These are phyloP conservation scores for Phaffia tasmanica DNA, from an alignment of 768 basidiomycete species.

Conservation along the genomic window DNA sequence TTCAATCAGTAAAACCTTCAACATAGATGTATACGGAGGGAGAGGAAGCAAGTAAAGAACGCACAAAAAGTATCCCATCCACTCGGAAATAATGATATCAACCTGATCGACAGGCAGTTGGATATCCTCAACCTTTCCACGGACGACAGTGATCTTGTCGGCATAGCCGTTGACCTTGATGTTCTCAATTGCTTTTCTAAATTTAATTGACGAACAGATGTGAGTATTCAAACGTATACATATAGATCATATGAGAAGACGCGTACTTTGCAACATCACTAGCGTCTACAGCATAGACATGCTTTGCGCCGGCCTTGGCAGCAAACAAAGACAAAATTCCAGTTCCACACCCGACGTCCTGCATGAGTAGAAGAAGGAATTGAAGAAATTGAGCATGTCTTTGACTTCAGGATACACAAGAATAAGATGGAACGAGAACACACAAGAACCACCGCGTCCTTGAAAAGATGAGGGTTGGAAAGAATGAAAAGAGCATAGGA, in stretches of 20 bases:
- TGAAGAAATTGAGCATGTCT: neutral
- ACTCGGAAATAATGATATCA: slow-evolving; percentile 91
- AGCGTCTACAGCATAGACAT: slow-evolving; percentile 84
- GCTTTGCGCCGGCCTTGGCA: slow-evolving; percentile 75
- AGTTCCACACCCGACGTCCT: slow-evolving; percentile 76
- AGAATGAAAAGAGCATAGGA: slow-evolving; percentile 87
- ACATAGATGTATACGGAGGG: neutral
- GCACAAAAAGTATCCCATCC: slow-evolving; percentile 55
- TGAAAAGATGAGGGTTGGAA: slow-evolving; percentile 66
- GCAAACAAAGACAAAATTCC: slow-evolving; percentile 85
- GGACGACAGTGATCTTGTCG: slow-evolving; percentile 69
- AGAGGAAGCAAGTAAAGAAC: neutral
- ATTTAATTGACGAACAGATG: too few species aligned
- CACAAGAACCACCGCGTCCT: slow-evolving; percentile 76
- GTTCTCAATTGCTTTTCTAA: slow-evolving; percentile 58
- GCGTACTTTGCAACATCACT: slow-evolving; percentile 54
- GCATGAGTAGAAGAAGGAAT: neutral
- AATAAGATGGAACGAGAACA: neutral
- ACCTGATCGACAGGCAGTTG: slow-evolving; percentile 64
- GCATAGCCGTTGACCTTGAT: slow-evolving; percentile 61
- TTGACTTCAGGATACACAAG: neutral
- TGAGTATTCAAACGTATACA: too few species aligned
- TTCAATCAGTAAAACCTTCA: neutral
- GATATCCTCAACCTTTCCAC: slow-evolving; percentile 84
- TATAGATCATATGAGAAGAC: too few species aligned